Percentiles rank a stretch among this genome's conserved stretches.
phyloP scores from a whole-genome alignment of 306 rosid genomes.

The Vachellia collinsii region DNA sequence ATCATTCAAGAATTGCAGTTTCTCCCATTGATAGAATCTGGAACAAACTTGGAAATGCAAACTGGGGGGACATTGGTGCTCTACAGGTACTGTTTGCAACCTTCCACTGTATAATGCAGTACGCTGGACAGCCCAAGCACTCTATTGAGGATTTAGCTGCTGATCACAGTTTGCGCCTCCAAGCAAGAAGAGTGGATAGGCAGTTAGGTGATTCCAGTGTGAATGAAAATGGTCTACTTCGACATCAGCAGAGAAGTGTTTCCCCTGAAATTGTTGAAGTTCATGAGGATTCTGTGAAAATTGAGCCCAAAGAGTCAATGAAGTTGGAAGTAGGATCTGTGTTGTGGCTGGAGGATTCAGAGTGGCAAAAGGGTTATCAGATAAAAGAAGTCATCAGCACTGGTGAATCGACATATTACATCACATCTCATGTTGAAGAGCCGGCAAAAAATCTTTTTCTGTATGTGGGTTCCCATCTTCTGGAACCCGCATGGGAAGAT shows the following conservation, averaged over 20 bases:
- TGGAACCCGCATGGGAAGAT: constrained; percentile 99
- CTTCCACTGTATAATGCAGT: constrained; percentile 80
- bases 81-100: constrained; percentile 91
- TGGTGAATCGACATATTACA: constrained; percentile 62
- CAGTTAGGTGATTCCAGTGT: constrained; percentile 66
- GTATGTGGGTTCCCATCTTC: constrained; percentile 84
- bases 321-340: constrained; percentile 80
- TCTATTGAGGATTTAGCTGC: constrained; percentile 95
- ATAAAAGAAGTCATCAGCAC: constrained; percentile 65
- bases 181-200: constrained; percentile 86
- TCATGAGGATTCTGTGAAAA: constrained; percentile 65
- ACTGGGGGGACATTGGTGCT: constrained; percentile 92
- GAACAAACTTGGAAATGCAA: constrained; percentile 98
- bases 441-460: constrained; percentile 74
- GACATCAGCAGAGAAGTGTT: constrained; percentile 69
- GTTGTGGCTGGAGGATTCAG: constrained; percentile 91
- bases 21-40: constrained; percentile 91
- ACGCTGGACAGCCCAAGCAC: constrained; percentile 87
- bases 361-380: constrained; percentile 80
- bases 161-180: constrained; percentile 95
- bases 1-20: constrained; percentile 76
- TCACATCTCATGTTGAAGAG: constrained; percentile 83
- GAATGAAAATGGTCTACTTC: constrained; percentile 77
- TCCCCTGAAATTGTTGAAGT: constrained; percentile 97
- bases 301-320: constrained; percentile 73